phyloP scores from a whole-genome alignment of 192 early-diverging fungal genomes.

The Fimicolochytrium jonesii region DNA sequence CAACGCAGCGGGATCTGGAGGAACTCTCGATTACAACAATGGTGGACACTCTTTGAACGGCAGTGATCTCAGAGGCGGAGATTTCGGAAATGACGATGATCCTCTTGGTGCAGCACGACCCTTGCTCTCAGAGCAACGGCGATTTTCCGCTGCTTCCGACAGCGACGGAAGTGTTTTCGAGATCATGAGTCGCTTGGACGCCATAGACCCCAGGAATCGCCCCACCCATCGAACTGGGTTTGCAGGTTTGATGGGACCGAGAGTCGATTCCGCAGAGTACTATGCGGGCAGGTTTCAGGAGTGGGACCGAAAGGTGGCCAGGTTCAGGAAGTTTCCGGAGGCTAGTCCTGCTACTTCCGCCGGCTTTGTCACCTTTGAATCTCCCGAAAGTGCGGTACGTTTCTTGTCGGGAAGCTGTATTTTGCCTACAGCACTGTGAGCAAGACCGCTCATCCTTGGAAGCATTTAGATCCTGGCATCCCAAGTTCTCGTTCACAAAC shows the following conservation, averaged over 20 bases:
- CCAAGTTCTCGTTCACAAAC: constrained; percentile 37
- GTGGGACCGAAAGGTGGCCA: constrained; percentile 35
- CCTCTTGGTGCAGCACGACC: constrained; percentile 1
- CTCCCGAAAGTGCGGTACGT: constrained; percentile 48
- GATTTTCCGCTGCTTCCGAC: constrained; percentile 25
- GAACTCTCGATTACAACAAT: too few species aligned
- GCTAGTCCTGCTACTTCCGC: constrained; percentile 37
- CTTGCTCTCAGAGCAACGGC: constrained; percentile 3
- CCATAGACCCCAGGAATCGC: constrained; percentile 27
- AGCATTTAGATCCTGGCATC: constrained; percentile 45
- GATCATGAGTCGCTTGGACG: constrained; percentile 32
- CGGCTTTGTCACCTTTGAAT: constrained; percentile 58
- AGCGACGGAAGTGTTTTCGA: constrained; percentile 33
- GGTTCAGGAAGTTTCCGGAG: constrained; percentile 32
- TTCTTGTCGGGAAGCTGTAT: too few species aligned
- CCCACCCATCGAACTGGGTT: constrained; percentile 44
- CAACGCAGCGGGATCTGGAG: background rate
- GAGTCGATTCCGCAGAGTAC: constrained; percentile 41
- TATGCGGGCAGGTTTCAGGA: constrained; percentile 39
- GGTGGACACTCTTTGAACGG: too few species aligned
- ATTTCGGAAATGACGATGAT: background rate
- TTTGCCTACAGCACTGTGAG: too few species aligned
- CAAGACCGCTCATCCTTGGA: too few species aligned
- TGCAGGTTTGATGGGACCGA: constrained; percentile 38
- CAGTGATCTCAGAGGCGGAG: background rate